Percentiles rank a stretch among this genome's conserved stretches.
Conservation (phyloP, 306 rosid genomes). For the Dicorynia guianensis region DNA sequence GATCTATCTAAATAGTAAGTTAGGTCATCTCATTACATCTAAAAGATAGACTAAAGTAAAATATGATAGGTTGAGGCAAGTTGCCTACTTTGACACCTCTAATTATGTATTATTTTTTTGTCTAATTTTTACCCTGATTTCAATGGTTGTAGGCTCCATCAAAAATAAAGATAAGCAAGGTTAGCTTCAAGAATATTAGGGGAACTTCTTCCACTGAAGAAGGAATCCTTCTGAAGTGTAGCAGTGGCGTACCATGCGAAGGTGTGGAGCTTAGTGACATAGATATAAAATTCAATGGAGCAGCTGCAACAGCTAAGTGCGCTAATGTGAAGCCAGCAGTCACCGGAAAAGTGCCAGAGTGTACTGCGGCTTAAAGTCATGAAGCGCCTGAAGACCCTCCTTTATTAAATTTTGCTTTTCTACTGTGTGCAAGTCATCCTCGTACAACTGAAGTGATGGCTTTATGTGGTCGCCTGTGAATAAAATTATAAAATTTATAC, state of each 20-base stretch:
- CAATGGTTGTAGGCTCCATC: constrained; percentile 25
- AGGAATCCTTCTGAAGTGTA: constrained; percentile 43
- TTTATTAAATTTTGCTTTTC: too few relatives aligned
- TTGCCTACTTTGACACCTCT: too few relatives aligned
- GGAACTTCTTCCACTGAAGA: constrained; percentile 14
- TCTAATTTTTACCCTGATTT: not conserved
- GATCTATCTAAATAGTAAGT: too few relatives aligned
- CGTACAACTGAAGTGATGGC: too few relatives aligned
- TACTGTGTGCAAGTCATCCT: too few relatives aligned
- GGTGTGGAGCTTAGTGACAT: constrained; percentile 37
- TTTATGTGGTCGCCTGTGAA: too few relatives aligned
- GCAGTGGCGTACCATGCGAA: constrained; percentile 33
- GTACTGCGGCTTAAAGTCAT: not conserved
- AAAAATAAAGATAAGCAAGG: constrained; percentile 41
- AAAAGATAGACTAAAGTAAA: too few relatives aligned
- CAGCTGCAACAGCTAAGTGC: constrained; percentile 16
- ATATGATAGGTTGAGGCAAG: too few relatives aligned
- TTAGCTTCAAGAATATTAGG: constrained; percentile 43
- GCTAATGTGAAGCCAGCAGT: constrained; percentile 26
- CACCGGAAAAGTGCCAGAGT: constrained; percentile 24
- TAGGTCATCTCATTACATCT: too few relatives aligned
- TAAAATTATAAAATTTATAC: too few relatives aligned
- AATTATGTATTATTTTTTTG: too few relatives aligned
- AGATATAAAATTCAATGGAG: constrained; percentile 16
- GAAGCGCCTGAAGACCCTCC: too few relatives aligned